A percentile compares a stretch with the other conserved stretches of the same genome.
phyloP scores from a whole-genome alignment of 2,329 filamentous ascomycete species.

The Verticillium albo-atrum region DNA sequence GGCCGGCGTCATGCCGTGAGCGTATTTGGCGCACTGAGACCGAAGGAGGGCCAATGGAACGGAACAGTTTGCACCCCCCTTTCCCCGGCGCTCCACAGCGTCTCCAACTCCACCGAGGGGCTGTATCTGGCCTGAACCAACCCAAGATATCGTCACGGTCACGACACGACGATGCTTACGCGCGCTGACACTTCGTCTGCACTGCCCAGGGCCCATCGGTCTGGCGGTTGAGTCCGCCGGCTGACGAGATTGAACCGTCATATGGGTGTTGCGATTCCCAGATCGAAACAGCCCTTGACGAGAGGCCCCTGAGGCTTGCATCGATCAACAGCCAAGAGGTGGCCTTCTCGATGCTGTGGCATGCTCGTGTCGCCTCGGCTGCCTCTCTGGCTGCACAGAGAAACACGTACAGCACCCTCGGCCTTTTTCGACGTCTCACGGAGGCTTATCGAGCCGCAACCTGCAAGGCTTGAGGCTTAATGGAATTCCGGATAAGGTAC shows the following conservation, averaged over 20 bases:
- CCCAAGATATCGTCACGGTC: not conserved
- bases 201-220: not conserved
- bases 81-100: not conserved
- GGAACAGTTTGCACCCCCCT: not conserved
- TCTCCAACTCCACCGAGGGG: not conserved
- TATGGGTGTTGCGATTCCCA: not conserved
- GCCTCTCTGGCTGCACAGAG: not conserved
- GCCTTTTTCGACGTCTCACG: not conserved
- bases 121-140: not conserved
- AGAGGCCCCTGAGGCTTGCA: not conserved
- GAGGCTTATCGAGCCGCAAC: not conserved
- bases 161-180: not conserved
- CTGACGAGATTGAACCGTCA: not conserved
- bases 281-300: not conserved
- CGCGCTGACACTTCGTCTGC: not conserved
- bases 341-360: not conserved
- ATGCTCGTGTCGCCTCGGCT: not conserved
- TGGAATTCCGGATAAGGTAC: not conserved
- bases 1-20: constrained; percentile 3
- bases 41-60: not conserved
- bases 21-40: not conserved
- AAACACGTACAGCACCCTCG: not conserved
- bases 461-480: not conserved
- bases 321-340: not conserved
- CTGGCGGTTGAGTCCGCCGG: not conserved